phyloP scores from a whole-genome alignment of 129 eudicot species.

The Kitagawia praeruptora region DNA sequence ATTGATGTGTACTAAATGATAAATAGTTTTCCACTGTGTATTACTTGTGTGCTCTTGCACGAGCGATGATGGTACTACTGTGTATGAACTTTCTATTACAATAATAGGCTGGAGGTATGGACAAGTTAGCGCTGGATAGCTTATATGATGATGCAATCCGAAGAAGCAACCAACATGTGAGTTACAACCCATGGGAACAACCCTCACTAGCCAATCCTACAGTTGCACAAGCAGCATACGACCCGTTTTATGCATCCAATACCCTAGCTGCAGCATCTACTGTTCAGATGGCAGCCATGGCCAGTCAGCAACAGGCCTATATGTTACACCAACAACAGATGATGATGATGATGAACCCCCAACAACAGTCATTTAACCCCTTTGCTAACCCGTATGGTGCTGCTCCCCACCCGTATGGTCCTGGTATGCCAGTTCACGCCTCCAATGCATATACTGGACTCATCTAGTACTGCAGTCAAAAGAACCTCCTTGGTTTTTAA shows the following conservation, averaged over 20 bases:
- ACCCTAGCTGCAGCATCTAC: constrained; percentile 55
- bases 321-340: constrained; percentile 59
- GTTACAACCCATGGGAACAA: constrained; percentile 93
- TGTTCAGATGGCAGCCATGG: constrained; percentile 78
- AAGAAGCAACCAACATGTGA: constrained; percentile 44
- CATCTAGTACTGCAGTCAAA: constrained; percentile 23
- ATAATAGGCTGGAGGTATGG: constrained; percentile 71
- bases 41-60: background rate
- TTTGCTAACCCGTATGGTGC: constrained; percentile 43
- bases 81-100: too few relatives aligned
- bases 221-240: constrained; percentile 45
- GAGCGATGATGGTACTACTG: too few relatives aligned
- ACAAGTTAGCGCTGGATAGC: constrained; percentile 59
- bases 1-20: background rate
- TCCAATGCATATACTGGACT: constrained; percentile 70
- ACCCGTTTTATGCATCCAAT: constrained; percentile 76
- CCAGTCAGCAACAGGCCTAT: constrained; percentile 60
- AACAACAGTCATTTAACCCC: constrained; percentile 52
- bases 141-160: constrained; percentile 68
- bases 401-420: constrained; percentile 43
- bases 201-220: constrained; percentile 31
- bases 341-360: constrained; percentile 74
- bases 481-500: constrained; percentile 1
- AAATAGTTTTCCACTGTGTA: too few relatives aligned
- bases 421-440: constrained; percentile 79